phyloP scores from a whole-genome alignment of 1,284 basidiomycete species.

The Golubevia pallescens region DNA sequence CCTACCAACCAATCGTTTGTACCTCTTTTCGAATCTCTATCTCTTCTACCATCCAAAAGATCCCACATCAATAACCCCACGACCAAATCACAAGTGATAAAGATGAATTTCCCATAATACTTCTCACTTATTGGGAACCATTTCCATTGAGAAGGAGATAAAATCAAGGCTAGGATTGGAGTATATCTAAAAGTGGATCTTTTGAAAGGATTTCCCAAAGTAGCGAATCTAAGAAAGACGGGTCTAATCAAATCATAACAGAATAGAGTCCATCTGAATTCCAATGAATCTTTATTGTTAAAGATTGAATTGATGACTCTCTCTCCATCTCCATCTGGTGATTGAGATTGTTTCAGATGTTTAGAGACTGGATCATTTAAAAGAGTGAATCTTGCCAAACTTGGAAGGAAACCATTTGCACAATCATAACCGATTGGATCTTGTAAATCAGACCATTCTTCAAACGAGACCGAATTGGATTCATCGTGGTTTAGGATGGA shows the following conservation, averaged over 20 bases:
- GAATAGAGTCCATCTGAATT: slow-evolving; percentile 19
- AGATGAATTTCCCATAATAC: slow-evolving; percentile 46
- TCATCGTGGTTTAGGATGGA: slow-evolving; percentile 19
- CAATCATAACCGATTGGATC: slow-evolving; percentile 26
- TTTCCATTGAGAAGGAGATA: slow-evolving; percentile 37
- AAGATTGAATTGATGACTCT: slow-evolving; percentile 1
- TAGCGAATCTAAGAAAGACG: slow-evolving; percentile 35
- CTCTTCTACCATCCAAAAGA: slow-evolving; percentile 31
- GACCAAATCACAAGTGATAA: slow-evolving; percentile 40
- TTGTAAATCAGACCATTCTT: slow-evolving; percentile 30
- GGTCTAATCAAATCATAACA: slow-evolving; percentile 31
- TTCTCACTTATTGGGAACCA: slow-evolving; percentile 17
- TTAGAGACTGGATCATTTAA: slow-evolving; percentile 20
- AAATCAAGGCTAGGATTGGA: slow-evolving; percentile 41
- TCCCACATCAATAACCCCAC: slow-evolving; percentile 57
- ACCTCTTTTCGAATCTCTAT: slow-evolving; percentile 13
- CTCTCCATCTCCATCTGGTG: neutral
- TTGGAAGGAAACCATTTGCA: slow-evolving; percentile 41
- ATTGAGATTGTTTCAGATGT: no score
- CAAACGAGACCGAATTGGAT: slow-evolving; percentile 17
- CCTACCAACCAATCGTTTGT: slow-evolving; percentile 39
- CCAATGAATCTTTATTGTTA: slow-evolving; percentile 4
- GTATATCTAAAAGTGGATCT: slow-evolving; percentile 58
- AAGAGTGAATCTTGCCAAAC: slow-evolving; percentile 44
- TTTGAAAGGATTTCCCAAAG: slow-evolving; percentile 49